Evolutionary conservation across 176 grass and related monocot species (phyloP), one percentile per base, ranked within the genome.

Genomic region (Oryza nivara): DNA sequence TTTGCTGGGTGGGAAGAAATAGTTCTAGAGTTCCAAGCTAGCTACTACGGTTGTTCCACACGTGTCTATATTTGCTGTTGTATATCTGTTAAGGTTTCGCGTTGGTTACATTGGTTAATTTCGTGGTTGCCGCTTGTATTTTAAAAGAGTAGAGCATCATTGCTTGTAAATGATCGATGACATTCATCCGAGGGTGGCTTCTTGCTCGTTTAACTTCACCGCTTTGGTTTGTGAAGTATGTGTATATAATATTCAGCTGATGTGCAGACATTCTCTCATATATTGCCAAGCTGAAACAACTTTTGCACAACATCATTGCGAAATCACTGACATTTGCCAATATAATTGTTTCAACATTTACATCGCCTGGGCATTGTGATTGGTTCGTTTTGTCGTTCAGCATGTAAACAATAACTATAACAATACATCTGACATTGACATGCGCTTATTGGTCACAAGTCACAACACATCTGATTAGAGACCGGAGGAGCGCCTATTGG

Each of bases 1-100:
- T 77, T 94, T 99, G 93, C 75, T 96, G 36, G 79, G 85, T 71
- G 84, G 93, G 65, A 94, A 92, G 86, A 93, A 95, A 86, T 98
- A 95, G 87, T 16, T 66, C 25, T 12, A 1, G 20, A 71, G 26
- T 65, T 43, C 9, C 6, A 20, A 82, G 14, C 36, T 84, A 76
- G 34, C 65, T 22, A 20, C 26, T 8, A 30, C 2, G 54, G 20
- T 20, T 63, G 58, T 63, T 23, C 19, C n/a, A 22, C 56, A 63
- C 30, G 74, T 77, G 82, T 92, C 89, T 94, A 90, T 60, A 94
- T 94, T 75, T 83, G 26, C 7, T 94, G 85, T 92, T 94, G 85
- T 92, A 84, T 94, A 84, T 97, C 13, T 74, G 5, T 26, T 49
- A 20, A 14, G 61, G 51, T 70, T 9, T 13, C 7, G 11, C 35